These are phyloP conservation scores for Boletus rubroflammeus DNA, from an alignment of 768 basidiomycete species.

Conservation along the genomic window DNA sequence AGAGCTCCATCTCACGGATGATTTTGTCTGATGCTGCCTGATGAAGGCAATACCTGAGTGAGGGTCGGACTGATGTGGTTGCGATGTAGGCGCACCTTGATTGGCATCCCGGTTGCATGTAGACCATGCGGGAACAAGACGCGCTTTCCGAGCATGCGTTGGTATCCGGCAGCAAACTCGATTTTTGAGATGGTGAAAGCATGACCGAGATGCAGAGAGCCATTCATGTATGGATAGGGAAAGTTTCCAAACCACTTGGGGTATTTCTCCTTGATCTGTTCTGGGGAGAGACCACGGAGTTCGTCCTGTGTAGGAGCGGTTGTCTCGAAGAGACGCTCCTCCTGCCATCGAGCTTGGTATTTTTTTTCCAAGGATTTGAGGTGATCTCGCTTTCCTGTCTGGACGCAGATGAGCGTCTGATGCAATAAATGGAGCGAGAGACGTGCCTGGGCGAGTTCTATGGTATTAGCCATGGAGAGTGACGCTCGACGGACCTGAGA, in stretches of 20 bases:
- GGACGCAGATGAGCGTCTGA: conserved; percentile 10
- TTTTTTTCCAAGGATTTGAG: conserved; percentile 77
- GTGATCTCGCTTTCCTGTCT: conserved; percentile 94
- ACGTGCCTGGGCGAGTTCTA: conserved; percentile 59
- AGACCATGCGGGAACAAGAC: conserved; percentile 97
- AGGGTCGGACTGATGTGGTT: neutral
- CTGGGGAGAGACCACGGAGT: conserved; percentile 56
- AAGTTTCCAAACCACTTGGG: conserved; percentile 99
- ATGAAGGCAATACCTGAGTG: neutral
- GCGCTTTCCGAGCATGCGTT: conserved; percentile 91
- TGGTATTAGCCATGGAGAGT: conserved; percentile 53
- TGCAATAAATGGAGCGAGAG: neutral
- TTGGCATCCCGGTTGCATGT: conserved; percentile 98
- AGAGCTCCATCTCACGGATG: conserved; percentile 93
- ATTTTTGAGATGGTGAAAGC: conserved; percentile 98
- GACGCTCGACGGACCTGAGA: conserved; percentile 15
- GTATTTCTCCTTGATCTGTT: conserved; percentile 67
- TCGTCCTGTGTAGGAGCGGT: conserved; percentile 72
- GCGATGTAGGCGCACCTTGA: conserved; percentile 69
- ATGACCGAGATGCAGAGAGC: conserved; percentile 93
- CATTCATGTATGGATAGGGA: conserved; percentile 98
- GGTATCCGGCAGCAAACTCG: conserved; percentile 93
- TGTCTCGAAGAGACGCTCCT: conserved; percentile 77
- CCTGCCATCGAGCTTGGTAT: conserved; percentile 81
- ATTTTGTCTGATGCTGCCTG: conserved; percentile 98